Conservation (phyloP, 345 rosid genomes). For the Acer yangbiense region DNA sequence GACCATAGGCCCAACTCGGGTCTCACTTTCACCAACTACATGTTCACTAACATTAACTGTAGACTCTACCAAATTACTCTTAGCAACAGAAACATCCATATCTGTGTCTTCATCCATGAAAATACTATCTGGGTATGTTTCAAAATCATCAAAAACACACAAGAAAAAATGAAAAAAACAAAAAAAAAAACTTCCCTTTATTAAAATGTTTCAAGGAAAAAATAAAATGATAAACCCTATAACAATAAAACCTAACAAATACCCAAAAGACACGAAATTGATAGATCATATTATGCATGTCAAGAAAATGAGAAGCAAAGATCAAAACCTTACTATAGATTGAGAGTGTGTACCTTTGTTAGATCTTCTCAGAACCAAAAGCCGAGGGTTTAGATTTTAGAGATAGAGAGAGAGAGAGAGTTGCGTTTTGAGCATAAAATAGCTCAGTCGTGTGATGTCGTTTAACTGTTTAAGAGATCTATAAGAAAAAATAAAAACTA, state of each 20-base stretch:
- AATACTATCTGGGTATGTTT: constrained; percentile 25
- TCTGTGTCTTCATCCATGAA: constrained; percentile 32
- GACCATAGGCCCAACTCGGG: constrained; percentile 30
- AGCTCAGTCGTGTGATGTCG: not conserved
- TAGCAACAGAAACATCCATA: constrained; percentile 17
- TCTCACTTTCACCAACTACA: constrained; percentile 26
- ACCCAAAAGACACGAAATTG: not conserved
- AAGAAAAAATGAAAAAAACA: not conserved
- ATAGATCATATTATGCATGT: not conserved
- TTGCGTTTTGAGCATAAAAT: constrained; percentile 17
- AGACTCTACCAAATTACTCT: constrained; percentile 20
- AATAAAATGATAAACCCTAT: constrained; percentile 30
- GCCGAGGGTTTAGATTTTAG: constrained; percentile 29
- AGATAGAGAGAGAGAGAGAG: not conserved
- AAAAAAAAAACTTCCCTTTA: not conserved
- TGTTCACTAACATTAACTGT: constrained; percentile 22
- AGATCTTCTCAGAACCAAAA: constrained; percentile 31
- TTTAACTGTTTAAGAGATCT: not conserved
- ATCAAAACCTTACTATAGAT: constrained; percentile 11
- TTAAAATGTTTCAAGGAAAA: not conserved
- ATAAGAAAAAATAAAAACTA: not conserved
- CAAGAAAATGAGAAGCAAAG: not conserved
- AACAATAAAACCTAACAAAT: not conserved
- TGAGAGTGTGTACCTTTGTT: constrained; percentile 34
- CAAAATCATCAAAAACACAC: constrained; percentile 18